Conservation (phyloP, 2,329 filamentous ascomycete species). For the Shiraia bambusicola region DNA sequence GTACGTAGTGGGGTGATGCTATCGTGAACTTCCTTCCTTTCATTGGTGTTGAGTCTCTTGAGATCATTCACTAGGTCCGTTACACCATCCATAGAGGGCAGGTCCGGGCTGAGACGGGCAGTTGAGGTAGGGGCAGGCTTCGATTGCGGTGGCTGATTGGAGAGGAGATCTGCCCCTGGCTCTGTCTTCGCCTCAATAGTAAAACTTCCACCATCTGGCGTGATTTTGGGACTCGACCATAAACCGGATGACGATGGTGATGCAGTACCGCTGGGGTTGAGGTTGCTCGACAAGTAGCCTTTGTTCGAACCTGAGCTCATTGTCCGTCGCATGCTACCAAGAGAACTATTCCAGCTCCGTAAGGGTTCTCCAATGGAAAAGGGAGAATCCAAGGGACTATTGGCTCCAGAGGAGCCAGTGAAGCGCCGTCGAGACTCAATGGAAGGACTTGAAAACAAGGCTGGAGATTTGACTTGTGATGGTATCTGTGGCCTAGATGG, state of each 20-base stretch:
- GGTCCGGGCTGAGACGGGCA: constrained; percentile 1
- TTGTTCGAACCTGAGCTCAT: constrained; percentile 36
- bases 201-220: not conserved
- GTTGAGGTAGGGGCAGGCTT: constrained; percentile 12
- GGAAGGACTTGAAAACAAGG: constrained; percentile 28
- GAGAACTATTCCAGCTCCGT: constrained; percentile 38
- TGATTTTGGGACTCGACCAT: constrained; percentile 40
- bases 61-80: constrained; percentile 9
- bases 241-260: constrained; percentile 37
- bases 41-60: constrained; percentile 24
- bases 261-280: constrained; percentile 15
- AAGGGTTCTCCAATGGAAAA: constrained; percentile 34
- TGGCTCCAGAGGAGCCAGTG: constrained; percentile 21
- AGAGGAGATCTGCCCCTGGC: constrained; percentile 38
- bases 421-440: constrained; percentile 25
- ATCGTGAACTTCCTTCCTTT: constrained; percentile 33
- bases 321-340: constrained; percentile 45
- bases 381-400: constrained; percentile 33
- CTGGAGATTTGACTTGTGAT: constrained; percentile 34
- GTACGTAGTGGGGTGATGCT: constrained; percentile 33
- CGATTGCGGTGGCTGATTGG: constrained; percentile 22
- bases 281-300: constrained; percentile 18
- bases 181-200: constrained; percentile 21
- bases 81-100: constrained; percentile 8
- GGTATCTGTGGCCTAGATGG: constrained; percentile 33